These are phyloP conservation scores for Deinandra increscens DNA, from an alignment of 129 eudicot species.

Conservation along the genomic window DNA sequence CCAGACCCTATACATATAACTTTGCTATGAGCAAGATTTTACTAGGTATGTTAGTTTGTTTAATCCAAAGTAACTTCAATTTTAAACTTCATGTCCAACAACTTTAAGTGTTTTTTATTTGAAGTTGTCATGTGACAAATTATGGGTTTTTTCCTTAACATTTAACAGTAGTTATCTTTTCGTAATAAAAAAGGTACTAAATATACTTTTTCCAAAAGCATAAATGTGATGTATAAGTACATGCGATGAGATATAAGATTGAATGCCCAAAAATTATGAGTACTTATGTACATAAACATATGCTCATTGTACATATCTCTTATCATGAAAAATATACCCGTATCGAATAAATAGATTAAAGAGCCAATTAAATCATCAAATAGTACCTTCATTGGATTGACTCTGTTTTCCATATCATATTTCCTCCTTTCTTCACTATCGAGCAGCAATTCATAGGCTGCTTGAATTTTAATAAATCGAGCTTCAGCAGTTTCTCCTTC, in stretches of 20 bases:
- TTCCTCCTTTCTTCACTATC: constrained; percentile 71
- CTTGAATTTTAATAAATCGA: constrained; percentile 96
- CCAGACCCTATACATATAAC: too few relatives aligned
- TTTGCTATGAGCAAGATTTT: too few relatives aligned
- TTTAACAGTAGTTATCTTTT: too few relatives aligned
- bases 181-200: neutral
- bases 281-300: neutral
- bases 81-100: neutral
- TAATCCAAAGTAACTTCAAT: neutral
- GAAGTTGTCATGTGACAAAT: neutral
- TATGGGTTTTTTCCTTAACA: neutral
- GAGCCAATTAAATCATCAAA: neutral
- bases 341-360: neutral
- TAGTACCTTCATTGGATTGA: constrained; percentile 90
- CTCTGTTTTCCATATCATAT: constrained; percentile 79
- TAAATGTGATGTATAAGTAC: neutral
- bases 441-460: constrained; percentile 90
- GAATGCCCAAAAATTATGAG: neutral
- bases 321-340: neutral
- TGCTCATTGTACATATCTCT: neutral
- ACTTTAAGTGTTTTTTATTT: too few relatives aligned
- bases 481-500: constrained; percentile 98
- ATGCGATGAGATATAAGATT: neutral
- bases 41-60: too few relatives aligned
- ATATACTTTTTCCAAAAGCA: neutral